Percentiles rank a stretch among this genome's conserved stretches.
phyloP scores from a whole-genome alignment of 805 yeast species.

The Candida sithepensis region DNA sequence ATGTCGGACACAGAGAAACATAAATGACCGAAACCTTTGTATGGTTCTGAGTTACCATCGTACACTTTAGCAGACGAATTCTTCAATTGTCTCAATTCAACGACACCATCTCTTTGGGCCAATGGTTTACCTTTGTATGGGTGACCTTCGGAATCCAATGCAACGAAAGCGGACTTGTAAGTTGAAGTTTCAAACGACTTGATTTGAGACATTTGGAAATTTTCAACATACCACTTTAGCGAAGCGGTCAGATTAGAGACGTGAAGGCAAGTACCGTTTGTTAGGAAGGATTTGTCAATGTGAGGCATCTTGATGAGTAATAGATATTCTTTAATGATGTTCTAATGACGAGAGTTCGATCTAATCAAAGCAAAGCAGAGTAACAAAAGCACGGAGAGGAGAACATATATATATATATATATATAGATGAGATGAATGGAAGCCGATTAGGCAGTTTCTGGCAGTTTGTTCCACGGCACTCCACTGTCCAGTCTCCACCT shows the following conservation, averaged over 20 bases:
- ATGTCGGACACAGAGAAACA: constrained; percentile 85
- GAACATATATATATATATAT: too few species aligned
- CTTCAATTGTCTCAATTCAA: constrained; percentile 79
- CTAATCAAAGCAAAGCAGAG: background rate
- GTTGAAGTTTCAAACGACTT: constrained; percentile 49
- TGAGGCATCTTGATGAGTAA: constrained; percentile 5
- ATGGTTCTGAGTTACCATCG: constrained; percentile 82
- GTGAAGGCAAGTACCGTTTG: constrained; percentile 75
- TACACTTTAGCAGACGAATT: constrained; percentile 57
- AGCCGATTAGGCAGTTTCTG: too few species aligned
- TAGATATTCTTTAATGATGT: background rate
- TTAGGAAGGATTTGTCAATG: constrained; percentile 35
- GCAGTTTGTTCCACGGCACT: too few species aligned
- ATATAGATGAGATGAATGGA: too few species aligned
- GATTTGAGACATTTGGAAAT: constrained; percentile 70
- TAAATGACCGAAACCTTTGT: constrained; percentile 92
- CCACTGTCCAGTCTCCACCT: too few species aligned
- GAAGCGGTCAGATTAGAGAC: constrained; percentile 77
- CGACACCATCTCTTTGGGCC: constrained; percentile 55
- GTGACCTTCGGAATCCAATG: constrained; percentile 44
- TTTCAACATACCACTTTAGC: constrained; percentile 65
- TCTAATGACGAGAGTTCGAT: background rate
- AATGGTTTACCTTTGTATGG: constrained; percentile 37
- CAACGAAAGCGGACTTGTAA: constrained; percentile 68
- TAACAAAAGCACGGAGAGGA: too few species aligned